A percentile compares a stretch with the other conserved stretches of the same genome.
Evolutionary conservation across 805 yeast species (phyloP).

Genomic region (Spathaspora hagerdaliae): DNA sequence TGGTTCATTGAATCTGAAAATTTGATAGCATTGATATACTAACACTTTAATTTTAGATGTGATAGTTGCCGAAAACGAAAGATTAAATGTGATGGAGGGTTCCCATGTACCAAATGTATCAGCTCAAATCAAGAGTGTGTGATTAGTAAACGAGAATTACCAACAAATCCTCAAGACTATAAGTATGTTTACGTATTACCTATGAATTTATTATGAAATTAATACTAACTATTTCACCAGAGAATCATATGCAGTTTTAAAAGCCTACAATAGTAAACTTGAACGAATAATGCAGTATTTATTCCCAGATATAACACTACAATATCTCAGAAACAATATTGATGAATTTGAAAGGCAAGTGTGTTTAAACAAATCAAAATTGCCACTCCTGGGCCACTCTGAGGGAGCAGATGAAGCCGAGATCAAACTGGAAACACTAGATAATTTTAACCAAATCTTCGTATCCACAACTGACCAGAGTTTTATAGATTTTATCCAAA

Average conservation of each 20-base stretch:
- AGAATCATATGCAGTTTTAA: conserved; percentile 1
- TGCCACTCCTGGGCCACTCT: neutral
- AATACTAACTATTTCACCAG: neutral
- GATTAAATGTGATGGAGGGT: conserved; percentile 6
- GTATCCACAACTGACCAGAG: conserved; percentile 14
- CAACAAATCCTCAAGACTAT: conserved; percentile 5
- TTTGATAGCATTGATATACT: conserved; percentile 1
- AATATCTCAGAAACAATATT: conserved; percentile 8
- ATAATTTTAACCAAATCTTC: conserved; percentile 5
- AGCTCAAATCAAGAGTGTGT: conserved; percentile 3
- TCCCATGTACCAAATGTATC: conserved; percentile 4
- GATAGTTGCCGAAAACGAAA: conserved; percentile 8
- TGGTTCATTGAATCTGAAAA: neutral
- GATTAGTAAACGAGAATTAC: conserved; percentile 8
- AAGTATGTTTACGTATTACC: conserved; percentile 1
- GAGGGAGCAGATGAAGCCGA: neutral
- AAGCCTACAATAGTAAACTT: conserved; percentile 10
- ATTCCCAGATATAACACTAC: conserved; percentile 7
- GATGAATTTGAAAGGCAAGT: conserved; percentile 11
- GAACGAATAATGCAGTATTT: conserved; percentile 11
- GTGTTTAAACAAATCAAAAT: neutral
- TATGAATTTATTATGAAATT: neutral
- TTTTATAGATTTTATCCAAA: conserved; percentile 12
- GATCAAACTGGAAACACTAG: neutral
- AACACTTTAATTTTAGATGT: conserved; percentile 5